Percentiles rank a stretch among this genome's conserved stretches.
Conservation (phyloP, 164 flowering plant genomes). For the Magnolia sinica region DNA sequence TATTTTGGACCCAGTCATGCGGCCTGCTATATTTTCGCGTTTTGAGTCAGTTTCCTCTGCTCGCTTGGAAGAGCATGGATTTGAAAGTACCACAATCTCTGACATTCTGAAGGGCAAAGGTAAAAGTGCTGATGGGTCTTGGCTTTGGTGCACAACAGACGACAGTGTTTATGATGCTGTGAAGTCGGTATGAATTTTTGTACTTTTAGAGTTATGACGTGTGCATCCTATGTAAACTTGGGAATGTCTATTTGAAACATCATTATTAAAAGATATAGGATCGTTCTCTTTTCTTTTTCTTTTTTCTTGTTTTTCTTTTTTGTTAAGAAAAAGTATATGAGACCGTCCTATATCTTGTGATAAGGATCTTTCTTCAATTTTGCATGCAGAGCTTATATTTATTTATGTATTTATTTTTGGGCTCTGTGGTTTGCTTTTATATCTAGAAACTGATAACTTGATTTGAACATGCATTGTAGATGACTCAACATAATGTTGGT, state of each 20-base stretch:
- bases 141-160: conserved; percentile 98
- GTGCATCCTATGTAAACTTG: background rate
- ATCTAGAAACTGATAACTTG: background rate
- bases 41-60: conserved; percentile 45
- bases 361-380: too few species aligned
- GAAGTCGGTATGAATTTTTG: conserved; percentile 58
- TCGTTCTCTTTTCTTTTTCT: background rate
- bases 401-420: too few species aligned
- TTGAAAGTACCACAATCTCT: conserved; percentile 79
- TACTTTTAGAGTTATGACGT: background rate
- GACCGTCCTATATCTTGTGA: background rate
- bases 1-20: conserved; percentile 36
- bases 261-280: background rate
- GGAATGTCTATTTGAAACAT: background rate
- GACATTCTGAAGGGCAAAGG: conserved; percentile 81
- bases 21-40: conserved; percentile 38
- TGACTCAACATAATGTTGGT: conserved; percentile 81
- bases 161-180: conserved; percentile 96
- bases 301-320: background rate
- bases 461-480: conserved; percentile 12
- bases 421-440: background rate
- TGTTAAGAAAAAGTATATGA: background rate
- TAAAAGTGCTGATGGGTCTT: conserved; percentile 93
- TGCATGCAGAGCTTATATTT: background rate
- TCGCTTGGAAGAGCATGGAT: conserved; percentile 88